Evolutionary conservation across 2,329 filamentous ascomycete species (phyloP).

Genomic region (Aspergillus chevalieri): DNA sequence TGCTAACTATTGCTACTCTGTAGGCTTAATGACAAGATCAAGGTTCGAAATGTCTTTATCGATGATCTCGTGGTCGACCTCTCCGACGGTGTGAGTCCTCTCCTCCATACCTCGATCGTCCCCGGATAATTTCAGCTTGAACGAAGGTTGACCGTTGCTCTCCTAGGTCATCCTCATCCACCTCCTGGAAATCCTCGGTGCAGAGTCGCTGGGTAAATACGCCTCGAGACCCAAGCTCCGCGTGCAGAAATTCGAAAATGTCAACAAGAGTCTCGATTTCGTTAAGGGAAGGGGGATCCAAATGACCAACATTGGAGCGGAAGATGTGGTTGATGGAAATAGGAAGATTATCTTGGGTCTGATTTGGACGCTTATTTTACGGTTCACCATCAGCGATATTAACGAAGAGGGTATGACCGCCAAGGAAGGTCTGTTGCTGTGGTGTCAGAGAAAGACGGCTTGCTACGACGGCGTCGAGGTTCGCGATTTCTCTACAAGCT

Average conservation of each 20-base stretch:
- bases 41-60: slow-evolving; percentile 69
- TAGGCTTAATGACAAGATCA: slow-evolving; percentile 95
- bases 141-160: not conserved
- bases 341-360: slow-evolving; percentile 93
- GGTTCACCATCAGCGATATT: slow-evolving; percentile 98
- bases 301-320: slow-evolving; percentile 96
- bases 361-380: slow-evolving; percentile 96
- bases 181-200: slow-evolving; percentile 90
- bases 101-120: not conserved
- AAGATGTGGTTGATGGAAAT: slow-evolving; percentile 97
- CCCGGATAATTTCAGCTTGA: not conserved
- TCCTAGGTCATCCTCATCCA: slow-evolving; percentile 88
- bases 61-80: slow-evolving; percentile 84
- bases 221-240: slow-evolving; percentile 92
- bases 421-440: slow-evolving; percentile 88
- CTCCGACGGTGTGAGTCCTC: slow-evolving; percentile 74
- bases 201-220: slow-evolving; percentile 92
- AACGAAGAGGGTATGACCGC: slow-evolving; percentile 96
- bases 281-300: slow-evolving; percentile 87
- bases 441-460: slow-evolving; percentile 97
- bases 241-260: slow-evolving; percentile 96
- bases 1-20: not conserved
- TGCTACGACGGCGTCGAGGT: slow-evolving; percentile 98
- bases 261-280: slow-evolving; percentile 89
- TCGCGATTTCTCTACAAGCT: slow-evolving; percentile 87